Evolutionary conservation across 495 filamentous ascomycete genomes (phyloP).

Genomic region (Hypoxylon rickii): DNA sequence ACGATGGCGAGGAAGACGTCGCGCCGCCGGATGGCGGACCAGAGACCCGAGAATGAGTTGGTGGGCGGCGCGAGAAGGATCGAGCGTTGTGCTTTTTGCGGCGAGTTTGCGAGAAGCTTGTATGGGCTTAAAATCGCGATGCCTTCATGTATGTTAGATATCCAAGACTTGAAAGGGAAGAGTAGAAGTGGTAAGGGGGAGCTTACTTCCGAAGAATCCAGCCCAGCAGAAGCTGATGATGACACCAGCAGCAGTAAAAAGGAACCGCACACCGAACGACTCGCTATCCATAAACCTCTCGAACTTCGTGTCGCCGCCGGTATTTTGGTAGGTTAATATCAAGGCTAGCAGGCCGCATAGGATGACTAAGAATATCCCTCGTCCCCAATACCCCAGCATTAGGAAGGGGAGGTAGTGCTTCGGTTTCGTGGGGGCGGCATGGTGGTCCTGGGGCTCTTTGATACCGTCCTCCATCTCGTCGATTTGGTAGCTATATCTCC

Average conservation of each 20-base stretch:
- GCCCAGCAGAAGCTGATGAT: constrained; percentile 50
- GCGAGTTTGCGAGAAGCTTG: constrained; percentile 28
- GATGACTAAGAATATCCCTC: constrained; percentile 38
- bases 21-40: constrained; percentile 37
- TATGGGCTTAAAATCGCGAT: constrained; percentile 38
- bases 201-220: constrained; percentile 42
- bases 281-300: constrained; percentile 52
- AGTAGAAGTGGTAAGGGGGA: neutral
- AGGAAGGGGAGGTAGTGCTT: constrained; percentile 40
- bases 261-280: constrained; percentile 48
- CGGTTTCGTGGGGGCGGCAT: constrained; percentile 10
- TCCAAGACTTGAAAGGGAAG: neutral
- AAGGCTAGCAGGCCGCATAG: constrained; percentile 44
- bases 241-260: constrained; percentile 49
- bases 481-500: neutral
- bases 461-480: neutral
- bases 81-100: constrained; percentile 37
- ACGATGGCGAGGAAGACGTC: constrained; percentile 40
- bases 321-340: constrained; percentile 50
- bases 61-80: constrained; percentile 43
- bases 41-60: constrained; percentile 44
- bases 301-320: constrained; percentile 43
- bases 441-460: constrained; percentile 16
- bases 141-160: constrained; percentile 2
- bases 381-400: constrained; percentile 38